A percentile compares a stretch with the other conserved stretches of the same genome.
phyloP scores from a whole-genome alignment of 2,329 filamentous ascomycete genomes.

The Hymenoscyphus repandus region DNA sequence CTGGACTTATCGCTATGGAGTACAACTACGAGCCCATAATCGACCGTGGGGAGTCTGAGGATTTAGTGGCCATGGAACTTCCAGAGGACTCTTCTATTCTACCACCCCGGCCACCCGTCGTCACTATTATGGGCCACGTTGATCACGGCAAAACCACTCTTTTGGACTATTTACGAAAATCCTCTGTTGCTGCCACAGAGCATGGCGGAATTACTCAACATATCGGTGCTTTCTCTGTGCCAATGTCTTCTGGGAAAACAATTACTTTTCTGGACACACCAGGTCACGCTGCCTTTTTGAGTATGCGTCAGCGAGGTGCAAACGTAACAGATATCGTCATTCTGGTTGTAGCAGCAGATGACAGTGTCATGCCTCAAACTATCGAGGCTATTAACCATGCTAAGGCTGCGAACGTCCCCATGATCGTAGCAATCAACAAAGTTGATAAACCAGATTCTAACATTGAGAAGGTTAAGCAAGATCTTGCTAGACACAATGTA shows the following conservation, averaged over 20 bases:
- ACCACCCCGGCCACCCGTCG: slow-evolving; percentile 78
- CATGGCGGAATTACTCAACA: slow-evolving; percentile 98
- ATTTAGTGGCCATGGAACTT: slow-evolving; percentile 65
- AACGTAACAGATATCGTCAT: slow-evolving; percentile 97
- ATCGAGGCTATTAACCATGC: slow-evolving; percentile 95
- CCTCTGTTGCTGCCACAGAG: slow-evolving; percentile 83
- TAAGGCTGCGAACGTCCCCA: slow-evolving; percentile 77
- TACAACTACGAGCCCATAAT: slow-evolving; percentile 87
- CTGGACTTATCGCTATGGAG: slow-evolving; percentile 83
- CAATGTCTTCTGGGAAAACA: slow-evolving; percentile 75
- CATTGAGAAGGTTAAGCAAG: slow-evolving; percentile 78
- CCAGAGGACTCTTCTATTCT: slow-evolving; percentile 63
- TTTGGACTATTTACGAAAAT: slow-evolving; percentile 87
- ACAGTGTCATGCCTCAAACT: slow-evolving; percentile 96
- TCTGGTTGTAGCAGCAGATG: slow-evolving; percentile 91
- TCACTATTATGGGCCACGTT: slow-evolving; percentile 99
- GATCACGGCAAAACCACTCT: slow-evolving; percentile 98
- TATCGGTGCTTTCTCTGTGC: slow-evolving; percentile 94
- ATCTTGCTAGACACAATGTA: slow-evolving; percentile 76
- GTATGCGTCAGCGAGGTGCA: slow-evolving; percentile 92
- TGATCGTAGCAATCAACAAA: slow-evolving; percentile 98
- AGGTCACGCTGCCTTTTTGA: slow-evolving; percentile 90
- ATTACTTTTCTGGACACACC: slow-evolving; percentile 98
- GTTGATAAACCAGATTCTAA: slow-evolving; percentile 83
- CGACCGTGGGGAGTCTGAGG: slow-evolving; percentile 58